Evolutionary conservation across 2,329 filamentous ascomycete genomes (phyloP), one percentile per base, ranked within the genome.

Genomic region (Colletotrichum phormii): DNA sequence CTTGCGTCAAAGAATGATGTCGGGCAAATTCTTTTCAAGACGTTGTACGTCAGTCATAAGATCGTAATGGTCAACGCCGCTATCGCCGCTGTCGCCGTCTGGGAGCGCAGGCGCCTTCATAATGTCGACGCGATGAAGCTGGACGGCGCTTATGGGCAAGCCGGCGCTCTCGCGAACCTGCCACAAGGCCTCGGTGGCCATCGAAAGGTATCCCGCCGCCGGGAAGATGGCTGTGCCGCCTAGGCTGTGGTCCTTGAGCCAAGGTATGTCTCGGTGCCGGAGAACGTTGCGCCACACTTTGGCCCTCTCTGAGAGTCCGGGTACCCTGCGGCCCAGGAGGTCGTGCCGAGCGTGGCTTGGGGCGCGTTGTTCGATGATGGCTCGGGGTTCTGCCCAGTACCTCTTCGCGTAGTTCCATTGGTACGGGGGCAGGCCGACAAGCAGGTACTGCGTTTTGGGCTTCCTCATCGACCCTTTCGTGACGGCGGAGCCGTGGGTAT

Each of bases 171-270:
- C 61, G 31, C 74, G 12, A 74, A 29, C 24, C 49, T 79, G 77
- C 3, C 75, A 62, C 5, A 75, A 29, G 1, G 74, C 78, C 58
- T 79, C 78, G 1, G 72, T 76, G 12, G 67, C 67, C 77, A 85
- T 79, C 6, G 81, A 80, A 0, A 82, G 75, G 33, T 80, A 79
- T 9, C 83, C 84, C 1, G 81, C 79, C 31, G 79, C 81, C 37
- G 85, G 82, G 63, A 84, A 84, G 73, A 86, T 80, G 51, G 82
- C 80, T 51, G 85, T 79, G 65, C 80, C 83, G 54, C 83, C 80
- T 78, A 86, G 82, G n/a, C 77, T 74, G 78, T 87, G 86, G 69
- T 86, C 84, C 29, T 83, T 77, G 2, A 85, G 79, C 66, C 87
- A 87, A 12, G 87, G 80, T 3, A 57, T 70, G 42, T 77, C 57